Conservation (phyloP, 192 early-diverging fungal species). For the Pilobolus umbonatus region DNA sequence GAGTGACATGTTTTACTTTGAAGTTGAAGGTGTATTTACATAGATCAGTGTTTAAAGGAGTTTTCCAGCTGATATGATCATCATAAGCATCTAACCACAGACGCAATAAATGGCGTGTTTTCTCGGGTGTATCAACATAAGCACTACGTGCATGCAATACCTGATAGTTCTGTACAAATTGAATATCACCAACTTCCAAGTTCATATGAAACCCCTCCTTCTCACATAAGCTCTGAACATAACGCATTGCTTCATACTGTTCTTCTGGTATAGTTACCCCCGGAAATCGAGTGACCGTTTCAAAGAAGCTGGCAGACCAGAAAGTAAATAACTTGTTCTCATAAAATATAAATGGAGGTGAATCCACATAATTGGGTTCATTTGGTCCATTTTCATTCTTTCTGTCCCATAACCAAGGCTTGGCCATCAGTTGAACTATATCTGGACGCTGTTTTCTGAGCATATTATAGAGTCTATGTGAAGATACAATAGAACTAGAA, state of each 20-base stretch:
- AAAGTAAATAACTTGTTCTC: conserved; percentile 32
- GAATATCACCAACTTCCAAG: conserved; percentile 32
- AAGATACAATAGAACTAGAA: conserved; percentile 30
- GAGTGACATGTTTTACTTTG: not conserved
- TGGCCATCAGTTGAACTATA: conserved; percentile 26
- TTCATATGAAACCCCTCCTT: conserved; percentile 27
- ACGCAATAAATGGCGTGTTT: conserved; percentile 27
- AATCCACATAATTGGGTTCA: conserved; percentile 14
- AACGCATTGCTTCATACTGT: conserved; percentile 36
- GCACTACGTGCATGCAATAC: conserved; percentile 35
- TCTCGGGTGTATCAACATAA: conserved; percentile 15
- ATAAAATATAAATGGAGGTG: conserved; percentile 21
- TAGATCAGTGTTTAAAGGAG: conserved; percentile 19
- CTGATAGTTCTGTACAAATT: conserved; percentile 37
- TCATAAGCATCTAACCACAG: conserved; percentile 27
- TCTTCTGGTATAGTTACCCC: conserved; percentile 16
- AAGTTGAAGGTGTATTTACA: conserved; percentile 16
- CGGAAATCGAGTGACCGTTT: conserved; percentile 26
- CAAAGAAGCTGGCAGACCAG: conserved; percentile 35
- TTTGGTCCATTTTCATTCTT: conserved; percentile 26
- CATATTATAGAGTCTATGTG: conserved; percentile 37
- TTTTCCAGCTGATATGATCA: conserved; percentile 19
- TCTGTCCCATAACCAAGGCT: conserved; percentile 34
- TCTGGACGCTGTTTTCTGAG: conserved; percentile 22
- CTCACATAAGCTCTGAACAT: conserved; percentile 28